Base-by-base conservation (phyloP, 805 yeast species). In the Candida sanyiensis region DNA sequence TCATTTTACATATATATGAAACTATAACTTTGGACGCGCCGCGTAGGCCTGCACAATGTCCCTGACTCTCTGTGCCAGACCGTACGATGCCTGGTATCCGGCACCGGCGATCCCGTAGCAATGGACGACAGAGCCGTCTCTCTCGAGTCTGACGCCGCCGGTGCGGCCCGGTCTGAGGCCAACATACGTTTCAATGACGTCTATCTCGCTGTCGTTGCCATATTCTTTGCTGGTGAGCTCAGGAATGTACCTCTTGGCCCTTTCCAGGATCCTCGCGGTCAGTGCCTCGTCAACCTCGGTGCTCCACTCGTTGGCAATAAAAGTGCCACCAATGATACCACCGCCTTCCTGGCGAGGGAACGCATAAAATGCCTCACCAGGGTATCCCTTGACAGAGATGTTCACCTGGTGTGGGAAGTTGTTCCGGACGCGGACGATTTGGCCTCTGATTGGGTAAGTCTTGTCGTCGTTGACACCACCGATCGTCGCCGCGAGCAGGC, bases 291-390 rank as follows among this genome's bases (percentile, higher is more conserved):
- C 79, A 29, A 63, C 61, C 3, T 47, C 50, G 0, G 55, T 44
- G 6, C 58, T 51, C 59, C 63, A 64, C 21, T 62, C 53, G 28
- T 58, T 49, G 11, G 51, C 45, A 10, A 46, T 35, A 38, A 54
- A 55, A 12, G 62, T 49, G 9, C 87, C 88, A 3, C 87, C 88
- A 40, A 80, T 67, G 28, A 80, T 74, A 24, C 75, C 65, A 32
- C 83, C 84, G n/a, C 87, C 86, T 58, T 80, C 87, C 44, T 73
- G 74, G 40, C 87, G 59, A n/a, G 87, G 87, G 67, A 80, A 73
- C 25, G 75, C 61, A 51, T 80, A 80, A 20, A 79, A 59, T 35
- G 62, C 52, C 47, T 81, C 87, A 28, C 58, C 52, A 1, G 54
- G 56, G 35, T 46, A 50, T 1, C 53, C 66, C 12, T 58, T 55